Conservation (phyloP, 805 yeast genomes). For the Metschnikowia peoriensis region DNA sequence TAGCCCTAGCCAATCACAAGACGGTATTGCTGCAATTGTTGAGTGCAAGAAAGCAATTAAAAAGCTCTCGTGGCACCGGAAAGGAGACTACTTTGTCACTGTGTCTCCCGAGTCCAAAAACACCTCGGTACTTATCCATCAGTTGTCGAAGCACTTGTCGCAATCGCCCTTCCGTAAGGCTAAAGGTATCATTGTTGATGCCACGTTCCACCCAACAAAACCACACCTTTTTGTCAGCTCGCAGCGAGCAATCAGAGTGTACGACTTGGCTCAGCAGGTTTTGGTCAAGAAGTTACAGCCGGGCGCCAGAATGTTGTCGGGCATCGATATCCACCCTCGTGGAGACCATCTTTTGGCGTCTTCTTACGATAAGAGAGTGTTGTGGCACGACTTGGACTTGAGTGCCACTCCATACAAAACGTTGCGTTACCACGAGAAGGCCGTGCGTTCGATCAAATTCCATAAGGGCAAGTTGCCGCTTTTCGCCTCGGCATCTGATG, state of each 20-base stretch:
- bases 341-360: constrained; percentile 94
- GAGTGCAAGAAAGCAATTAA: constrained; percentile 67
- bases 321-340: constrained; percentile 90
- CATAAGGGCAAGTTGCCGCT: constrained; percentile 84
- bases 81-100: constrained; percentile 94
- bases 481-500: constrained; percentile 94
- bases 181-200: constrained; percentile 93
- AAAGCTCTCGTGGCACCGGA: constrained; percentile 90
- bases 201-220: constrained; percentile 93
- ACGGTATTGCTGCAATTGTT: constrained; percentile 73
- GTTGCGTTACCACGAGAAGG: constrained; percentile 89
- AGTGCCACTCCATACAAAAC: constrained; percentile 91
- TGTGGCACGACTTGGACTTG: constrained; percentile 96
- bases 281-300: constrained; percentile 84
- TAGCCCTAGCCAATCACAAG: constrained; percentile 49
- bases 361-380: constrained; percentile 89
- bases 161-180: constrained; percentile 94
- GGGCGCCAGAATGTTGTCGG: constrained; percentile 93
- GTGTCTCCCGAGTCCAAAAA: constrained; percentile 94
- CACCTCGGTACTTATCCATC: constrained; percentile 89
- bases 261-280: constrained; percentile 84
- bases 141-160: constrained; percentile 87
- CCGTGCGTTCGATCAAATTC: constrained; percentile 84
- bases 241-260: constrained; percentile 87
- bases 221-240: constrained; percentile 94